phyloP scores from a whole-genome alignment of 148 eudicot genomes.

The Heliamphora exappendiculata region DNA sequence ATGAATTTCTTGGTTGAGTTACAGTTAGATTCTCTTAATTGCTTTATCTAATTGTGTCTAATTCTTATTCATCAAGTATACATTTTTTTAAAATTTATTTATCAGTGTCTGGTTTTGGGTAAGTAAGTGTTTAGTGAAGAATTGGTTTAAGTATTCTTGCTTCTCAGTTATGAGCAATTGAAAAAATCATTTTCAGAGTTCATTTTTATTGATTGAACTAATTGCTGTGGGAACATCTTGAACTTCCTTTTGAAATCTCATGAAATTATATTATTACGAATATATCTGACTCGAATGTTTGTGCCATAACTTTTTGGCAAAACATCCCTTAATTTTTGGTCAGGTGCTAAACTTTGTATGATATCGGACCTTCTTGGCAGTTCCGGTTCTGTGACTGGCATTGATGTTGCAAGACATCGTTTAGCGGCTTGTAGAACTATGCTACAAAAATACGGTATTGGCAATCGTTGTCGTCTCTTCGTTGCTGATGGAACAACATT shows the following conservation, averaged over 20 bases:
- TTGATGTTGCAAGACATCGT: slow-evolving; percentile 88
- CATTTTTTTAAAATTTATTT: too few species aligned
- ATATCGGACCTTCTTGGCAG: slow-evolving; percentile 72
- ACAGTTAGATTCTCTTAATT: neutral
- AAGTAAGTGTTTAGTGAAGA: too few species aligned
- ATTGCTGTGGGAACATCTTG: neutral
- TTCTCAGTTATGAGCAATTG: neutral
- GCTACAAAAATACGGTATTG: slow-evolving; percentile 70
- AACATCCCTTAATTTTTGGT: neutral
- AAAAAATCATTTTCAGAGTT: neutral
- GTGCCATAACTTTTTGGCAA: neutral
- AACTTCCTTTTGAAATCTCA: neutral
- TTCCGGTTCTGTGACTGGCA: slow-evolving; percentile 92
- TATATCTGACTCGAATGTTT: neutral
- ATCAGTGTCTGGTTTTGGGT: too few species aligned
- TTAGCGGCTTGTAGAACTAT: slow-evolving; percentile 93
- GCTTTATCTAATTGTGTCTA: too few species aligned
- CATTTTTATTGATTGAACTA: neutral
- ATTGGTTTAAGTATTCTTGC: neutral
- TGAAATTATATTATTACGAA: neutral
- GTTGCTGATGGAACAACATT: slow-evolving; percentile 91
- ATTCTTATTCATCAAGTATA: too few species aligned
- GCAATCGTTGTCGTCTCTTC: slow-evolving; percentile 85
- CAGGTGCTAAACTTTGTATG: slow-evolving; percentile 99
- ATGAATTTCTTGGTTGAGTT: neutral